phyloP scores from a whole-genome alignment of 441 rosid genomes.

The Daphne laureola region DNA sequence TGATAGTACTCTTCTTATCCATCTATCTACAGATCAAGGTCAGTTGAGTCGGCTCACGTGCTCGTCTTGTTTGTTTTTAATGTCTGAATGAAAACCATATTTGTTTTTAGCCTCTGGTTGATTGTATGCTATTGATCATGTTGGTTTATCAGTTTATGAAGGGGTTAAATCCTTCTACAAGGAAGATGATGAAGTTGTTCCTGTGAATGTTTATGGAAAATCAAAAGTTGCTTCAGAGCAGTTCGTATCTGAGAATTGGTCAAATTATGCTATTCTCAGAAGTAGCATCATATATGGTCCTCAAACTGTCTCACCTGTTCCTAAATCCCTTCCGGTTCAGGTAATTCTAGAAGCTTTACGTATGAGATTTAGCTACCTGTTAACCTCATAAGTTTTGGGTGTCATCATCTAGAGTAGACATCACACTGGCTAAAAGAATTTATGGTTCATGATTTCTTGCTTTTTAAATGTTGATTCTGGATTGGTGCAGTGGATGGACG shows the following conservation, averaged over 20 bases:
- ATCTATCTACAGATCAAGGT: slow-evolving; percentile 93
- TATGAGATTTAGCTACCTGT: not conserved
- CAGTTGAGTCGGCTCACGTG: not conserved
- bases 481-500: slow-evolving; percentile 71
- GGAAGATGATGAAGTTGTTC: slow-evolving; percentile 71
- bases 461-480: not conserved
- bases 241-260: slow-evolving; percentile 46
- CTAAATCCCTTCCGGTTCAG: slow-evolving; percentile 87
- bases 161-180: slow-evolving; percentile 78
- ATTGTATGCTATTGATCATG: not conserved
- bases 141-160: slow-evolving; percentile 46
- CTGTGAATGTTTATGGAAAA: slow-evolving; percentile 80
- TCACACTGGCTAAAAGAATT: too few relatives aligned
- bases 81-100: not conserved
- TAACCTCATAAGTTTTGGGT: too few relatives aligned
- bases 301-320: slow-evolving; percentile 72
- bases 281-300: slow-evolving; percentile 88
- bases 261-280: slow-evolving; percentile 64
- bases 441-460: not conserved
- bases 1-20: slow-evolving; percentile 46
- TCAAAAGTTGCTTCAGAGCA: slow-evolving; percentile 82
- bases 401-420: not conserved
- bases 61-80: not conserved
- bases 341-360: slow-evolving; percentile 16
- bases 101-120: not conserved